phyloP scores from a whole-genome alignment of 2,329 filamentous ascomycete genomes.

The Teratosphaeria viscida region DNA sequence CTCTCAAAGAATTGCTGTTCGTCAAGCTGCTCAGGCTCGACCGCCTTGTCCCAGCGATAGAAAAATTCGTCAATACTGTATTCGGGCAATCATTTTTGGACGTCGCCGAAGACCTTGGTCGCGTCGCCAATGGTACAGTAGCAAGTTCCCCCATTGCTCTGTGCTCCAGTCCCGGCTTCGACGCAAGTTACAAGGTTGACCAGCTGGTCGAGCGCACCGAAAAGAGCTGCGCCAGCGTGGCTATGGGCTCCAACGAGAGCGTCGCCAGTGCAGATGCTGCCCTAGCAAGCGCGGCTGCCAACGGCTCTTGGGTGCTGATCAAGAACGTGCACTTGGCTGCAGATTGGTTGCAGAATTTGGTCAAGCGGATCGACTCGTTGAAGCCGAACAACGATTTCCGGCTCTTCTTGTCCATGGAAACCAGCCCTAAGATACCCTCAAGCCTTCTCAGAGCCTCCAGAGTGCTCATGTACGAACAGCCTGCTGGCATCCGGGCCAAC shows the following conservation, averaged over 20 bases:
- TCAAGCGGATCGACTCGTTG: constrained; percentile 91
- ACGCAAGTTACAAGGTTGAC: constrained; percentile 98
- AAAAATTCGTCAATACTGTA: constrained; percentile 77
- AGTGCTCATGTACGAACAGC: constrained; percentile 96
- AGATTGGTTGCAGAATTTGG: constrained; percentile 90
- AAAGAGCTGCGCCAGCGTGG: constrained; percentile 86
- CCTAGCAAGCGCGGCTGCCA: constrained; percentile 81
- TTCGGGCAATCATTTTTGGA: constrained; percentile 80
- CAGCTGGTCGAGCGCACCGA: constrained; percentile 76
- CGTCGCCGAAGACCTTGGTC: constrained; percentile 71
- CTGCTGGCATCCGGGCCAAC: constrained; percentile 88
- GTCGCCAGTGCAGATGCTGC: constrained; percentile 89
- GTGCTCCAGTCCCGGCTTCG: constrained; percentile 90
- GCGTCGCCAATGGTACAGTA: constrained; percentile 74
- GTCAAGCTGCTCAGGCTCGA: constrained; percentile 94
- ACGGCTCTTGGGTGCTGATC: constrained; percentile 90
- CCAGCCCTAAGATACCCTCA: constrained; percentile 88
- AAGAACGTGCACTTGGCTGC: constrained; percentile 98
- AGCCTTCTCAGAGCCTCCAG: constrained; percentile 87
- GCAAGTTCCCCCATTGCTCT: constrained; percentile 79
- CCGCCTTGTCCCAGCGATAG: constrained; percentile 83
- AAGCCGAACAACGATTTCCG: constrained; percentile 90
- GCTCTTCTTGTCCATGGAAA: constrained; percentile 96
- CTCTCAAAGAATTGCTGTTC: constrained; percentile 72
- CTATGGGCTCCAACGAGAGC: constrained; percentile 97